Evolutionary conservation across 1,284 basidiomycete genomes (phyloP).

Genomic region (Malassezia nana): DNA sequence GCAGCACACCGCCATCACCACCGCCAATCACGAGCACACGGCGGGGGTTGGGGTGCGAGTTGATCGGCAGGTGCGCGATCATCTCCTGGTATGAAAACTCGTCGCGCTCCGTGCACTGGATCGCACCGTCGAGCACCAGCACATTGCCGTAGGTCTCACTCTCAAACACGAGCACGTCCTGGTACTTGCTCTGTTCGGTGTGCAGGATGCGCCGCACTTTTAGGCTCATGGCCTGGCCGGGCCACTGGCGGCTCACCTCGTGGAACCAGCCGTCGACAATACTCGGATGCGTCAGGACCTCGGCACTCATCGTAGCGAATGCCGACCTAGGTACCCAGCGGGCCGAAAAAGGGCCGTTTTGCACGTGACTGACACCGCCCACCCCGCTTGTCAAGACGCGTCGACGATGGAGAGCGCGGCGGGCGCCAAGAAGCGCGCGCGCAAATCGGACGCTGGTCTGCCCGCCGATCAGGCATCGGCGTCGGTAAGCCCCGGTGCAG

Average conservation of each 20-base stretch:
- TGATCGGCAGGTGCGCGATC: slow-evolving; percentile 91
- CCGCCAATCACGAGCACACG: slow-evolving; percentile 94
- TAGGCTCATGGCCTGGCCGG: slow-evolving; percentile 54
- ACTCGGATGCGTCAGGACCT: slow-evolving; percentile 47
- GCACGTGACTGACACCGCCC: background rate
- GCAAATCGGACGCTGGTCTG: background rate
- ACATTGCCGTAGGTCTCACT: slow-evolving; percentile 76
- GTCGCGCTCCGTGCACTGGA: slow-evolving; percentile 94
- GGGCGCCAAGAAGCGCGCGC: background rate
- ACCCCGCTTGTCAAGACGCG: background rate
- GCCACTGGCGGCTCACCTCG: slow-evolving; percentile 92
- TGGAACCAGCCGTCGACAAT: slow-evolving; percentile 87
- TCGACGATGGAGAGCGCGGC: background rate
- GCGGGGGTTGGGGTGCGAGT: slow-evolving; percentile 90
- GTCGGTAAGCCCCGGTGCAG: background rate
- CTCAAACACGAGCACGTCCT: slow-evolving; percentile 93
- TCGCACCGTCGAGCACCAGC: slow-evolving; percentile 85
- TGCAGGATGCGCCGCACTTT: slow-evolving; percentile 86
- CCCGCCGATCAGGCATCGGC: background rate
- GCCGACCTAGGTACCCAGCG: background rate
- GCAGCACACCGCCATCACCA: slow-evolving; percentile 66
- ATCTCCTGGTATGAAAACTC: slow-evolving; percentile 99
- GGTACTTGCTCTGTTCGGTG: slow-evolving; percentile 77
- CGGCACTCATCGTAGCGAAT: background rate
- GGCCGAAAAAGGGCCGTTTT: background rate